Evolutionary conservation across 768 basidiomycete species (phyloP).

Genomic region (Boletus barrowsii): DNA sequence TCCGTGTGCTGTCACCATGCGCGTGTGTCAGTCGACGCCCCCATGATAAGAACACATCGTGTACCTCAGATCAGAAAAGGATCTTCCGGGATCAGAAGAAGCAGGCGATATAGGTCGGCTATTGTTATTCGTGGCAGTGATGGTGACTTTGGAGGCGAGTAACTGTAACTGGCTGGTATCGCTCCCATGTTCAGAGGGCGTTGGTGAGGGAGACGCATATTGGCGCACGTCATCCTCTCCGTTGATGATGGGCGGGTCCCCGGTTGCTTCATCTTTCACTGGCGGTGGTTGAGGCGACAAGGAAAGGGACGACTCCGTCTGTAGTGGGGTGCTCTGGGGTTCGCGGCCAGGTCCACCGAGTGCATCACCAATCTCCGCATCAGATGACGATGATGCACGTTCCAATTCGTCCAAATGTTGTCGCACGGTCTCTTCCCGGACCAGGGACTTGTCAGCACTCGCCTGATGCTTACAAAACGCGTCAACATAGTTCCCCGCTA

Average conservation of each 20-base stretch:
- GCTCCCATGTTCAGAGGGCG: constrained; percentile 31
- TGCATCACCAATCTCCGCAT: not conserved
- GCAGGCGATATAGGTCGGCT: constrained; percentile 9
- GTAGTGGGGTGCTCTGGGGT: not conserved
- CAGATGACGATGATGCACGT: not conserved
- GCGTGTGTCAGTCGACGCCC: not conserved
- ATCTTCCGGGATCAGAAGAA: constrained; percentile 11
- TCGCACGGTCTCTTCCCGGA: not conserved
- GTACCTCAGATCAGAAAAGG: constrained; percentile 19
- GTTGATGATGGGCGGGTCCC: not conserved
- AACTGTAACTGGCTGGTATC: not conserved
- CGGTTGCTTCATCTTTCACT: not conserved
- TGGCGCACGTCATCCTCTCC: not conserved
- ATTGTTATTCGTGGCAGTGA: not conserved
- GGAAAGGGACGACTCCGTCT: not conserved
- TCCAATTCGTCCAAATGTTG: not conserved
- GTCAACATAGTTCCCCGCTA: constrained; percentile 2
- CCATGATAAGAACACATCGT: no score
- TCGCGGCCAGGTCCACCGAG: not conserved
- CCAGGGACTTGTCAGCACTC: not conserved
- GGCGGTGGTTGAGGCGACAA: not conserved
- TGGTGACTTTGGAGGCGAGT: not conserved
- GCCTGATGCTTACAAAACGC: not conserved
- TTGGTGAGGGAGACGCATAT: constrained; percentile 19
- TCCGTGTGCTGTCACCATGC: not conserved